phyloP scores from a whole-genome alignment of 2,329 filamentous ascomycete species.

The Curvularia lunata region DNA sequence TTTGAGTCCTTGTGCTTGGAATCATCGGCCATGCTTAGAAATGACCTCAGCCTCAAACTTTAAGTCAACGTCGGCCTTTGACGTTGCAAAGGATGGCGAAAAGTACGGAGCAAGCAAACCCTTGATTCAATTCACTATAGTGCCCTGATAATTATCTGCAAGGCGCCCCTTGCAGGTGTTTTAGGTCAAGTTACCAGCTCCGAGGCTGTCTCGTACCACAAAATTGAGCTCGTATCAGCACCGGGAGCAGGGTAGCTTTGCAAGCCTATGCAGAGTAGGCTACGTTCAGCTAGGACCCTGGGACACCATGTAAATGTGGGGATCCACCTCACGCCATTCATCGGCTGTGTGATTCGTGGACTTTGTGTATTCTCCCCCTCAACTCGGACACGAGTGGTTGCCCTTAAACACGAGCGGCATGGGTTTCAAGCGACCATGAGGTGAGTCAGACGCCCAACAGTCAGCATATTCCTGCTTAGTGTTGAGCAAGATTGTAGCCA shows the following conservation, averaged over 20 bases:
- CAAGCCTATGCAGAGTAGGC: neutral
- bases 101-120: neutral
- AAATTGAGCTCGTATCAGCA: neutral
- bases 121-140: neutral
- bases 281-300: neutral
- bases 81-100: neutral
- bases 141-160: neutral
- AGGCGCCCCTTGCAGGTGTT: neutral
- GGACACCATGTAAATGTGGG: neutral
- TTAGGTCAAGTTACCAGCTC: neutral
- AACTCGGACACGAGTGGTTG: neutral
- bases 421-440: neutral
- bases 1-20: neutral
- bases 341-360: neutral
- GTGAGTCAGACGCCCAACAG: neutral
- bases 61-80: neutral
- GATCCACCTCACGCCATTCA: neutral
- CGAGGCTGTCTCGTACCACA: neutral
- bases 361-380: neutral
- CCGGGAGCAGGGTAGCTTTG: neutral
- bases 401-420: neutral
- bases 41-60: neutral
- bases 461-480: neutral
- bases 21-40: neutral
- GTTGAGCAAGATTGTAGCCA: neutral